Conservation (phyloP, 2,329 filamentous ascomycete species). For the Paradendryphiella salina region DNA sequence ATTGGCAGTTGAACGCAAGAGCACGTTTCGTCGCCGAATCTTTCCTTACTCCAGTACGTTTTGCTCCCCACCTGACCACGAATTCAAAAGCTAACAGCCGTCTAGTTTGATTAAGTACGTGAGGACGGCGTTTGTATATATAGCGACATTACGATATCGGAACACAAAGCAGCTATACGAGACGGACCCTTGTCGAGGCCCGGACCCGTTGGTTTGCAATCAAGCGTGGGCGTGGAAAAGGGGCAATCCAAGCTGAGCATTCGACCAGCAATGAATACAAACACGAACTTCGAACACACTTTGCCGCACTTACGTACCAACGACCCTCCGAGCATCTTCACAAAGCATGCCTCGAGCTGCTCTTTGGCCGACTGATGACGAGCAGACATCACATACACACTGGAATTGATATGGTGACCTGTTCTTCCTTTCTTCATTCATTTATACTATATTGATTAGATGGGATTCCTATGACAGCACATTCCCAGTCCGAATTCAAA, state of each 20-base stretch:
- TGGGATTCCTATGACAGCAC: neutral
- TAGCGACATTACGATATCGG: constrained; percentile 2
- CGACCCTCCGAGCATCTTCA: neutral
- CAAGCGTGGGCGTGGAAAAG: constrained; percentile 6
- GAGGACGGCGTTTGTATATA: constrained; percentile 16
- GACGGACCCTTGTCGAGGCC: neutral
- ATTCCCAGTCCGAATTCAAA: neutral
- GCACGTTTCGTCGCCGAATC: constrained; percentile 98
- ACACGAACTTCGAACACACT: constrained; percentile 3
- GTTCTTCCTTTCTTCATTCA: constrained; percentile 1
- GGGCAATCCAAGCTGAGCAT: constrained; percentile 13
- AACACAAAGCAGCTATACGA: constrained; percentile 6
- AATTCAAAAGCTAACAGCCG: constrained; percentile 5
- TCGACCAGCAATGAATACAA: constrained; percentile 20
- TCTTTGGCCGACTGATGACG: neutral
- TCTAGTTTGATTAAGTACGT: constrained; percentile 34
- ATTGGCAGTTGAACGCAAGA: constrained; percentile 80
- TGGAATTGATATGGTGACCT: constrained; percentile 1
- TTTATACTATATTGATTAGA: neutral
- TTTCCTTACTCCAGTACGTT: constrained; percentile 85
- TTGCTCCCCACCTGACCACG: too few relatives aligned
- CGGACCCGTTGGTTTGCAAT: constrained; percentile 1
- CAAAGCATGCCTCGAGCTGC: neutral
- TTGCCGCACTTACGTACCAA: neutral
- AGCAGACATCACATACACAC: neutral